Base-by-base conservation (phyloP, 2,329 filamentous ascomycete species). In the Zopfia rhizophila region DNA sequence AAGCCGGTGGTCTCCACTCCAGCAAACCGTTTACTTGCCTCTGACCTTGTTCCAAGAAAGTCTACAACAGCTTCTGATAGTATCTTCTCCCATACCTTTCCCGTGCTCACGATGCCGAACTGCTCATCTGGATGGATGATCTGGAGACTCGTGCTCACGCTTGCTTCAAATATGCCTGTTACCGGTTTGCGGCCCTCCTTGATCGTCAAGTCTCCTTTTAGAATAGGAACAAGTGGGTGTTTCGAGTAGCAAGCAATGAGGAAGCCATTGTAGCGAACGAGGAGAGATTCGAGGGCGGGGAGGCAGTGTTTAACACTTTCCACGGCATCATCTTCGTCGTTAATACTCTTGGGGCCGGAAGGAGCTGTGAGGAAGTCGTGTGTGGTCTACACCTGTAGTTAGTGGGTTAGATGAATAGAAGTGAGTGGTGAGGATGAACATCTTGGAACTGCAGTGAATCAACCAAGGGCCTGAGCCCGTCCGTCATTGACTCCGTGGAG, bases 21-120 rank as follows among this genome's bases (percentile, higher is more conserved):
- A 0, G 85, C 88, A 64, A 96, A 96, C 33, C 80, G 80, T 48
- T 63, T 66, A 2, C 65, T 65, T 0, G 58, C 57, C 0, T 70
- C 62, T 4, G 73, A 66, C 11, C 50, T 54, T 2, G 71, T 69
- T 0, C 87, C 89, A 0, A 96, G 70, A 53, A 90, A 86, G 0
- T 72, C 68, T 2, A 74, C 73, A 0, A 94, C 87, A 0, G 88
- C 91, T 0, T 80, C 73, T 0, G 75, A 77, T 10, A 97, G 76
- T 24, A 94, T 85, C 0, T 77, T 70, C 62, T 93, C 88, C 93
- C 92, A 97, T 54, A 88, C 89, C 45, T 83, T 83, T 0, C 91
- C 92, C 0, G 93, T 97, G 4, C 88, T 93, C 4, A 97, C 87
- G 53, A 97, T 94, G 2, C 91, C 93, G 78, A 94, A 97, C 33